phyloP scores from a whole-genome alignment of 257 asterid species.

The Lantana camara region DNA sequence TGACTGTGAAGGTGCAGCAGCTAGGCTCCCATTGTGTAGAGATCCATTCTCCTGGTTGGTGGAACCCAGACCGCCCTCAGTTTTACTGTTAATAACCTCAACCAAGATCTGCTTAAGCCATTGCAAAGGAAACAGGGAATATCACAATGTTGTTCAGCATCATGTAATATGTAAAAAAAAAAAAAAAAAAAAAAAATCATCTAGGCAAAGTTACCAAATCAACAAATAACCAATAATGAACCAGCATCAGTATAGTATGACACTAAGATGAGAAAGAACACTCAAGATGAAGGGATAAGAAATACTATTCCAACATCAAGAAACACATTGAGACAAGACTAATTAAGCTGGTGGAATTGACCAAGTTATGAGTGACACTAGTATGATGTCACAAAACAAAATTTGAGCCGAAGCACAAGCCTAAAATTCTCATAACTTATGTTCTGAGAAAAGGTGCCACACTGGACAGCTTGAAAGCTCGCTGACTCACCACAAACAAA shows the following conservation, averaged over 20 bases:
- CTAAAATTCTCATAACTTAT: conserved; percentile 2
- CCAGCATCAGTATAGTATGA: conserved; percentile 5
- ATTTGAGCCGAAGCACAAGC: background rate
- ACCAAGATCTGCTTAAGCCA: conserved; percentile 73
- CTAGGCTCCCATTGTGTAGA: conserved; percentile 56
- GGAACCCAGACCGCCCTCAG: conserved; percentile 53
- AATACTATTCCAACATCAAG: conserved; percentile 10
- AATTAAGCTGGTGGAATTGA: background rate
- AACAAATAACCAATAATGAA: conserved; percentile 15
- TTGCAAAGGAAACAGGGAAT: conserved; percentile 33
- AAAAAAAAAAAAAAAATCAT: conserved; percentile 20
- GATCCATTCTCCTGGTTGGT: conserved; percentile 72
- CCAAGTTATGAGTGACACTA: conserved; percentile 2
- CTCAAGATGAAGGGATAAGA: background rate
- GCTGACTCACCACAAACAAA: conserved; percentile 9
- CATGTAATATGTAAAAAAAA: conserved; percentile 24
- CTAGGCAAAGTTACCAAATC: conserved; percentile 28
- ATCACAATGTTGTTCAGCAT: conserved; percentile 33
- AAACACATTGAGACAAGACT: too few relatives aligned
- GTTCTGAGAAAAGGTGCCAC: background rate
- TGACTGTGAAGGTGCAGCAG: conserved; percentile 53
- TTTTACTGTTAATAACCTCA: conserved; percentile 54
- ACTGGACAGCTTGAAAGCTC: conserved; percentile 11
- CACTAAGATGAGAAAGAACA: background rate
- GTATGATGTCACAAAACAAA: conserved; percentile 15